Percentiles rank a stretch among this genome's conserved stretches.
These are phyloP conservation scores for Cladosporium halotolerans DNA, from an alignment of 2,329 filamentous ascomycete species.

Conservation along the genomic window DNA sequence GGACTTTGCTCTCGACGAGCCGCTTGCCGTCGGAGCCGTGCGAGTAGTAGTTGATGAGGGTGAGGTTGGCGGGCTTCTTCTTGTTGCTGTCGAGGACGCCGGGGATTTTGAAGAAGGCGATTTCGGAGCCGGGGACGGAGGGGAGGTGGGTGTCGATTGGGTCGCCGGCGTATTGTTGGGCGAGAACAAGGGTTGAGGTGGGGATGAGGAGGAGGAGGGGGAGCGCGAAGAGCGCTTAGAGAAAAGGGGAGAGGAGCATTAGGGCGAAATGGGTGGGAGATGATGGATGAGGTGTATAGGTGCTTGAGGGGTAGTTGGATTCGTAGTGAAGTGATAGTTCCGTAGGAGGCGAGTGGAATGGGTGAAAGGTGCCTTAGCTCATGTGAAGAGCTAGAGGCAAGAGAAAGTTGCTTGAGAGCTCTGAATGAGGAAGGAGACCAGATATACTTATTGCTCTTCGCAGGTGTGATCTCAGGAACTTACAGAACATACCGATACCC, in stretches of 20 bases:
- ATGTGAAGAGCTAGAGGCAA: no score
- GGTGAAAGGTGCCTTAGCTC: neutral
- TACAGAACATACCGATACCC: no score
- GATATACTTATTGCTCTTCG: no score
- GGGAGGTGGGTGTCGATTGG: slow-evolving; percentile 27
- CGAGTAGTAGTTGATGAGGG: slow-evolving; percentile 32
- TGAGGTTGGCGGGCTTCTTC: slow-evolving; percentile 24
- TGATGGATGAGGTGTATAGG: neutral
- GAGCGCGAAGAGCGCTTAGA: slow-evolving; percentile 13
- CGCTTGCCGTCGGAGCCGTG: slow-evolving; percentile 23
- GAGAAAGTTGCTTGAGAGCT: no score
- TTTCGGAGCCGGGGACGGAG: slow-evolving; percentile 28
- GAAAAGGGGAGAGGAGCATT: slow-evolving; percentile 13
- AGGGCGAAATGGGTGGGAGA: neutral
- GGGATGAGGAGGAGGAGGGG: slow-evolving; percentile 2
- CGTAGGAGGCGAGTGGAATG: neutral
- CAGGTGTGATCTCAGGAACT: no score
- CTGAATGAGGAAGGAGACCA: no score
- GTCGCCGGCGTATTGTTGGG: slow-evolving; percentile 31
- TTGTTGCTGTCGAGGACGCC: slow-evolving; percentile 18
- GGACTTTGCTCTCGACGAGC: slow-evolving; percentile 21
- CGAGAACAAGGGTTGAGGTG: neutral
- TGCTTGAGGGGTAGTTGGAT: neutral
- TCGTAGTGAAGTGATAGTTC: neutral
- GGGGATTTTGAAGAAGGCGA: slow-evolving; percentile 30